Percentiles rank a stretch among this genome's conserved stretches.
Evolutionary conservation across 805 yeast genomes (phyloP).

Genomic region (Saccharomycopsis oosterbeekiorum): DNA sequence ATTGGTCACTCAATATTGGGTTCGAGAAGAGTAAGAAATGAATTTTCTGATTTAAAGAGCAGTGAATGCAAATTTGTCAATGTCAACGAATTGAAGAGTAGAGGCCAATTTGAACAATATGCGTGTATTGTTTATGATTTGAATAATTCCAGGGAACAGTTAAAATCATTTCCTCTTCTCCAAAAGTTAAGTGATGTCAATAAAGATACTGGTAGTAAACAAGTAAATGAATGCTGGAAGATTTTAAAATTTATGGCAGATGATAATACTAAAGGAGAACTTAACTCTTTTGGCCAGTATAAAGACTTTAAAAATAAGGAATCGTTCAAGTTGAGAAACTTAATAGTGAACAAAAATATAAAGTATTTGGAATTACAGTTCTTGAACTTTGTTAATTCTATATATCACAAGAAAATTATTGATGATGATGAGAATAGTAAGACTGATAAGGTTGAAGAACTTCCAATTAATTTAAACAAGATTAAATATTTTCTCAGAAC

Average conservation of each 20-base stretch:
- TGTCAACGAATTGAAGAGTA: slow-evolving; percentile 32
- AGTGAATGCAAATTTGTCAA: slow-evolving; percentile 21
- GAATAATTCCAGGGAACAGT: slow-evolving; percentile 55
- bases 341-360: slow-evolving; percentile 46
- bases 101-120: slow-evolving; percentile 59
- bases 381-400: slow-evolving; percentile 57
- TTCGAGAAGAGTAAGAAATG: slow-evolving; percentile 21
- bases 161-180: slow-evolving; percentile 44
- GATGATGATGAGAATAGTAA: slow-evolving; percentile 5
- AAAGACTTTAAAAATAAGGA: slow-evolving; percentile 26
- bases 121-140: slow-evolving; percentile 63
- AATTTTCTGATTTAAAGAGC: slow-evolving; percentile 24
- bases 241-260: slow-evolving; percentile 40
- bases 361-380: slow-evolving; percentile 67
- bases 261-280: slow-evolving; percentile 21
- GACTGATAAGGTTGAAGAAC: slow-evolving; percentile 41
- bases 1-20: slow-evolving; percentile 29
- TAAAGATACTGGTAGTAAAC: slow-evolving; percentile 57
- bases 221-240: slow-evolving; percentile 65
- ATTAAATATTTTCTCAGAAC: slow-evolving; percentile 50
- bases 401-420: slow-evolving; percentile 38
- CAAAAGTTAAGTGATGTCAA: slow-evolving; percentile 52
- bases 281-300: slow-evolving; percentile 13
- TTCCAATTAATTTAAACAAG: slow-evolving; percentile 64
- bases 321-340: slow-evolving; percentile 29